Evolutionary conservation across 1,284 basidiomycete species (phyloP).

Genomic region (Tremellales sp.): DNA sequence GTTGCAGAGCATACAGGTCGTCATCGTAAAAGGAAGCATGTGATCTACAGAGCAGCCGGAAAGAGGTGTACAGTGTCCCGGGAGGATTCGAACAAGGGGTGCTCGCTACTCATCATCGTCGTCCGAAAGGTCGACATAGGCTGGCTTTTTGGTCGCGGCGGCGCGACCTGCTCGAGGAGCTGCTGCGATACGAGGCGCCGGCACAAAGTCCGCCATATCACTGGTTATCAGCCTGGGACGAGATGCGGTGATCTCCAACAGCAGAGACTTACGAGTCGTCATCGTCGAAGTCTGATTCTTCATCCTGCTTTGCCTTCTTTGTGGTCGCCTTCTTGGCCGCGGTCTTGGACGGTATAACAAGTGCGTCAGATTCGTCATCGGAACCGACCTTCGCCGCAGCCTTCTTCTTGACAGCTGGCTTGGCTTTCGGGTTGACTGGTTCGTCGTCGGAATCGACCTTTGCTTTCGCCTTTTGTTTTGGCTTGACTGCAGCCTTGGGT

Average conservation of each 20-base stretch:
- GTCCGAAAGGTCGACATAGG: slow-evolving; percentile 37
- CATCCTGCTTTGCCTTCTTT: slow-evolving; percentile 14
- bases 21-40: too few species aligned
- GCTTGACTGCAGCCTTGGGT: slow-evolving; percentile 11
- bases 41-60: too few species aligned
- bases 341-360: not conserved
- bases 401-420: slow-evolving; percentile 12
- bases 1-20: too few species aligned
- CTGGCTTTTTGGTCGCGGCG: slow-evolving; percentile 24
- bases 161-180: slow-evolving; percentile 28
- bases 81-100: too few species aligned
- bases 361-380: slow-evolving; percentile 3
- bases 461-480: slow-evolving; percentile 2
- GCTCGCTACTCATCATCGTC: slow-evolving; percentile 17
- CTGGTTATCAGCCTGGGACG: not conserved
- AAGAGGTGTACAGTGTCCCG: too few species aligned
- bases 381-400: slow-evolving; percentile 8
- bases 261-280: slow-evolving; percentile 25
- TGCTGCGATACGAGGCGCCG: slow-evolving; percentile 16
- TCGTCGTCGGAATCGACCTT: slow-evolving; percentile 6
- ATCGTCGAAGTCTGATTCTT: slow-evolving; percentile 28
- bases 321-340: slow-evolving; percentile 4
- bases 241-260: not conserved
- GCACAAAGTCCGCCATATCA: slow-evolving; percentile 21
- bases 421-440: slow-evolving; percentile 3